Conservation (phyloP, 495 filamentous ascomycete species). For the Jackrogersella multiformis region DNA sequence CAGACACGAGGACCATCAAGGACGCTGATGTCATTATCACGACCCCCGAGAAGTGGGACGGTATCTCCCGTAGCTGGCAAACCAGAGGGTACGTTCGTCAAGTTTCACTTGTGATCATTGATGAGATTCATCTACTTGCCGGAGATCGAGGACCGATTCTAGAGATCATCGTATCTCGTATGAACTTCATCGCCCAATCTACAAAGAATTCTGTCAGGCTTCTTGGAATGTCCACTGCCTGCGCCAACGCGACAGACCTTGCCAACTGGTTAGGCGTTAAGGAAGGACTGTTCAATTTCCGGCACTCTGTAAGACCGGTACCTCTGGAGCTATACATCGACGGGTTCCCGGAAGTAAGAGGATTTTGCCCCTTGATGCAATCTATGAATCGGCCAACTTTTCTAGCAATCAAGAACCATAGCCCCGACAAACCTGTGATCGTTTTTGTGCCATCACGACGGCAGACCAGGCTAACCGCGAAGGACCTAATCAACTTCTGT, state of each 20-base stretch:
- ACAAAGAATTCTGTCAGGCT: slow-evolving; percentile 86
- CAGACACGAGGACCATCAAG: slow-evolving; percentile 91
- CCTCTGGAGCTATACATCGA: slow-evolving; percentile 97
- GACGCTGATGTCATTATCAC: slow-evolving; percentile 98
- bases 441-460: slow-evolving; percentile 96
- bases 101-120: slow-evolving; percentile 96
- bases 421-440: slow-evolving; percentile 95
- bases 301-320: slow-evolving; percentile 96
- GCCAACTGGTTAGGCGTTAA: slow-evolving; percentile 98
- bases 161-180: slow-evolving; percentile 98
- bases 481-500: slow-evolving; percentile 95
- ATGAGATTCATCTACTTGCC: slow-evolving; percentile 96
- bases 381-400: slow-evolving; percentile 99
- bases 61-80: slow-evolving; percentile 98
- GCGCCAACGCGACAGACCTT: slow-evolving; percentile 92
- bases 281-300: slow-evolving; percentile 96
- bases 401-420: slow-evolving; percentile 94
- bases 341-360: slow-evolving; percentile 92
- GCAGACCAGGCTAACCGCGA: slow-evolving; percentile 93
- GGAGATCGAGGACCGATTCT: slow-evolving; percentile 96
- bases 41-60: slow-evolving; percentile 99
- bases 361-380: slow-evolving; percentile 98
- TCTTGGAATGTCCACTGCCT: slow-evolving; percentile 98
- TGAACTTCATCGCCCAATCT: slow-evolving; percentile 99
- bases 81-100: slow-evolving; percentile 94